A percentile compares a stretch with the other conserved stretches of the same genome.
Evolutionary conservation across 2,329 filamentous ascomycete species (phyloP).

Genomic region (Sordariomycetes sp.): DNA sequence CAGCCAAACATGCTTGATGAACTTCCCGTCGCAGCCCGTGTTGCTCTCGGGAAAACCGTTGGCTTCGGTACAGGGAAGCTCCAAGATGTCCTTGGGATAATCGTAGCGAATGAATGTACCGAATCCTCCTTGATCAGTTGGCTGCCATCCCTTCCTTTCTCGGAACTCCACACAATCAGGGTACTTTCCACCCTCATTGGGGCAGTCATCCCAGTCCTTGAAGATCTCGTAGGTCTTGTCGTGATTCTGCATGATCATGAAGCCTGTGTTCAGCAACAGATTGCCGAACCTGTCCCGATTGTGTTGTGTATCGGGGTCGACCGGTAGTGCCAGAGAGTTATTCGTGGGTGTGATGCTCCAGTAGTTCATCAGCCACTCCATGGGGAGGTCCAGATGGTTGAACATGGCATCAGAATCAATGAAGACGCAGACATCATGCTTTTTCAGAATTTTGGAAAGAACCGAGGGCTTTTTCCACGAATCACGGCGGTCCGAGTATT

Average conservation of each 20-base stretch:
- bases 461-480: slow-evolving; percentile 36
- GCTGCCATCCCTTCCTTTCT: slow-evolving; percentile 20
- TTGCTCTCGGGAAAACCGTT: slow-evolving; percentile 31
- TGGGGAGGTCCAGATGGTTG: slow-evolving; percentile 29
- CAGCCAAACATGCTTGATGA: too few relatives aligned
- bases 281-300: slow-evolving; percentile 30
- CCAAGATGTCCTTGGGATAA: slow-evolving; percentile 27
- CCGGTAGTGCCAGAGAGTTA: slow-evolving; percentile 31
- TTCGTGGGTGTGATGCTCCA: slow-evolving; percentile 28
- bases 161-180: slow-evolving; percentile 29
- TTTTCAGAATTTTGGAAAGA: slow-evolving; percentile 28
- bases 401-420: slow-evolving; percentile 36
- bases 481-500: slow-evolving; percentile 27
- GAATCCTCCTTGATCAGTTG: slow-evolving; percentile 33
- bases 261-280: slow-evolving; percentile 40
- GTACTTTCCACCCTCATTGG: slow-evolving; percentile 25
- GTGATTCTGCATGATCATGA: slow-evolving; percentile 44
- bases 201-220: slow-evolving; percentile 35
- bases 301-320: slow-evolving; percentile 24
- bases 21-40: slow-evolving; percentile 26
- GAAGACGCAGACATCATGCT: slow-evolving; percentile 32
- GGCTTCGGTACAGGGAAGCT: slow-evolving; percentile 30
- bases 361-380: slow-evolving; percentile 39
- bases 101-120: slow-evolving; percentile 33
- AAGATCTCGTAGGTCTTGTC: slow-evolving; percentile 36